Base-by-base conservation (phyloP, 2,329 filamentous ascomycete genomes). In the Colletotrichum noveboracense region DNA sequence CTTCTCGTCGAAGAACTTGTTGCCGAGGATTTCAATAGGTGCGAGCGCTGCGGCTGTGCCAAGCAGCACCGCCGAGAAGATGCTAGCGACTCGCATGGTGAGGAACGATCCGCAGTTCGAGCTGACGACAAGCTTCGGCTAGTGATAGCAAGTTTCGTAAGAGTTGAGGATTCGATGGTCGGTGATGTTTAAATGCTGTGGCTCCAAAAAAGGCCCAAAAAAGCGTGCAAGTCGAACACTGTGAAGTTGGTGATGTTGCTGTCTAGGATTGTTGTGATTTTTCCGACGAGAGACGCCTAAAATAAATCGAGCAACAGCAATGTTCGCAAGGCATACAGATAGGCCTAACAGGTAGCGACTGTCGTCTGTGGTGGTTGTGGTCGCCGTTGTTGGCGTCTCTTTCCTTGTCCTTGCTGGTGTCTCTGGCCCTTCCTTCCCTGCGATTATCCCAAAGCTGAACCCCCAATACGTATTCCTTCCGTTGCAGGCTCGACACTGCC, bases 1-100 rank as follows among this genome's bases (percentile, higher is more conserved):
- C 83, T 96, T 91, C 80, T 91, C 91, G 79, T 92, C 93, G 87
- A 97, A 98, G 88, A 98, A 95, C 86, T 97, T 98, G 86, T 93
- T 93, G 66, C 95, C 95, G 70, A 93, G 91, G 24, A 87, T 85
- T 67, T 88, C 86, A 75, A 92, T 87, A 28, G 87, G 86, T 43
- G 89, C 85, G 64, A 91, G 78, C 34, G 88, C 87, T 36, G 83
- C 78, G 60, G 82, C 82, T 34, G 83, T 78, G 78, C 84, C 81
- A 76, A 82, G 79, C 14, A 88, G 78, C 70, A 82, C 82, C 36
- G 84, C 80, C 24, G 84, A 75, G 64, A 83, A 77, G 36, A 77
- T 82, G 66, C 83, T 81, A 78, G 82, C 79, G 61, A 67, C 28
- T 76, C 80, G 87, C 88, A 89, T 89, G 26, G 67, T 78, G 69